Conservation (phyloP, 1,284 basidiomycete species). For the Tausonia pullulans region DNA sequence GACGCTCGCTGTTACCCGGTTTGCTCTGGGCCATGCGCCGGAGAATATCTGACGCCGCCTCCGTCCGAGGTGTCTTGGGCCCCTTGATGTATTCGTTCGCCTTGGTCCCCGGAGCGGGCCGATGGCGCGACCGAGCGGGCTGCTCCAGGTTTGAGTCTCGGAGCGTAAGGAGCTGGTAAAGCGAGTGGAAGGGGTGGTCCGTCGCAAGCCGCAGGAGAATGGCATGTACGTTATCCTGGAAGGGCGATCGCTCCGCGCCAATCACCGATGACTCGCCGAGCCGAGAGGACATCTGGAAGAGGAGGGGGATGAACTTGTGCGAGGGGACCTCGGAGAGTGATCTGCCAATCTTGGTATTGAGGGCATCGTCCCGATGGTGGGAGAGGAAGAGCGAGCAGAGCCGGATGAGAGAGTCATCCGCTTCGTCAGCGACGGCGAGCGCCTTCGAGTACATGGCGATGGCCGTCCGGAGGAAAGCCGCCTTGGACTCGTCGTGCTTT, state of each 20-base stretch:
- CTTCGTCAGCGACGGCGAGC: conserved; percentile 54
- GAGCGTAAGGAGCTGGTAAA: conserved; percentile 77
- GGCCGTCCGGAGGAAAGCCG: conserved; percentile 59
- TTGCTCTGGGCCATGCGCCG: too few species aligned
- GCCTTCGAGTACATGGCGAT: conserved; percentile 73
- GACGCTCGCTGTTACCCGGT: conserved; percentile 26
- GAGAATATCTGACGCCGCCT: too few species aligned
- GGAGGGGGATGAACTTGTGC: conserved; percentile 77
- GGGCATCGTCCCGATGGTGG: conserved; percentile 52
- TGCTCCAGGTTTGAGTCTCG: conserved; percentile 21
- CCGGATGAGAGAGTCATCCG: conserved; percentile 67
- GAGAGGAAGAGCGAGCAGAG: conserved; percentile 87
- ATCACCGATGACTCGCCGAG: conserved; percentile 35
- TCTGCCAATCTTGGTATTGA: conserved; percentile 44
- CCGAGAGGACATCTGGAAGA: conserved; percentile 84
- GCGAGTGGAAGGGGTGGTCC: conserved; percentile 88
- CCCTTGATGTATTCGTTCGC: too few species aligned
- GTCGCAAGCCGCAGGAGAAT: conserved; percentile 65
- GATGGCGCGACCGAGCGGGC: too few species aligned
- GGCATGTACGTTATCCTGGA: conserved; percentile 53
- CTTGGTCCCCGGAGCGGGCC: too few species aligned
- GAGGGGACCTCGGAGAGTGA: conserved; percentile 62
- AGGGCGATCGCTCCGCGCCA: conserved; percentile 26
- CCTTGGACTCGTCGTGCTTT: conserved; percentile 48
- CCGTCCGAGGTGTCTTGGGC: too few species aligned